These are phyloP conservation scores for Chytriomyces hyalinus DNA, from an alignment of 192 early-diverging fungal species.

Conservation along the genomic window DNA sequence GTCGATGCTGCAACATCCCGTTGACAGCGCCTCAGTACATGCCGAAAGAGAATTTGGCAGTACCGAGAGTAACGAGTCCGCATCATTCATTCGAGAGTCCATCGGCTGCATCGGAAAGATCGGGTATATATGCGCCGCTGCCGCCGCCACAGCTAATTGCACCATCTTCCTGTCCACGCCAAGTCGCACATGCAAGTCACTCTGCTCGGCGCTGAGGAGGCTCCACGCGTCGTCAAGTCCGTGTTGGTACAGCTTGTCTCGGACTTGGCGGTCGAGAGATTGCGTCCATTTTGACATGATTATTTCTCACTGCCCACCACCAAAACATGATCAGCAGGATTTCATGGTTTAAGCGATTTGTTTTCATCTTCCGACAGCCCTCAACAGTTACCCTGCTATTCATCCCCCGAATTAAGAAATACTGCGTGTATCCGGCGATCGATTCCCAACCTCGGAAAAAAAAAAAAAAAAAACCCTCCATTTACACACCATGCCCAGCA, in stretches of 20 bases:
- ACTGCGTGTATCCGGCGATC: too few relatives aligned
- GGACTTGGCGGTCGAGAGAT: not conserved
- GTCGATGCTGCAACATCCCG: conserved; percentile 36
- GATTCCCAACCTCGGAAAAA: too few relatives aligned
- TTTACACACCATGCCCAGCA: too few relatives aligned
- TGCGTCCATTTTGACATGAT: not conserved
- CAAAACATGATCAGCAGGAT: too few relatives aligned
- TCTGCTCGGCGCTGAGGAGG: not conserved
- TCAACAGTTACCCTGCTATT: too few relatives aligned
- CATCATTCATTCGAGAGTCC: too few relatives aligned
- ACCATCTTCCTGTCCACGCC: not conserved
- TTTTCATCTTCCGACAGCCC: too few relatives aligned
- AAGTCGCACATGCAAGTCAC: not conserved
- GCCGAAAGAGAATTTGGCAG: not conserved
- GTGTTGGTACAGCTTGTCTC: not conserved
- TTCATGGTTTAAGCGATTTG: too few relatives aligned
- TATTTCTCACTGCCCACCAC: too few relatives aligned
- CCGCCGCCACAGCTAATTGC: not conserved
- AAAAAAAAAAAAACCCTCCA: too few relatives aligned
- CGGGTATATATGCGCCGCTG: not conserved
- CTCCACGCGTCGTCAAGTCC: not conserved
- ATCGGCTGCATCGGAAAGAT: too few relatives aligned
- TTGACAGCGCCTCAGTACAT: conserved; percentile 24
- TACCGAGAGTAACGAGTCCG: not conserved
- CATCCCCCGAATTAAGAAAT: too few relatives aligned